phyloP scores from a whole-genome alignment of 257 asterid species.

The Ilex aquifolium region DNA sequence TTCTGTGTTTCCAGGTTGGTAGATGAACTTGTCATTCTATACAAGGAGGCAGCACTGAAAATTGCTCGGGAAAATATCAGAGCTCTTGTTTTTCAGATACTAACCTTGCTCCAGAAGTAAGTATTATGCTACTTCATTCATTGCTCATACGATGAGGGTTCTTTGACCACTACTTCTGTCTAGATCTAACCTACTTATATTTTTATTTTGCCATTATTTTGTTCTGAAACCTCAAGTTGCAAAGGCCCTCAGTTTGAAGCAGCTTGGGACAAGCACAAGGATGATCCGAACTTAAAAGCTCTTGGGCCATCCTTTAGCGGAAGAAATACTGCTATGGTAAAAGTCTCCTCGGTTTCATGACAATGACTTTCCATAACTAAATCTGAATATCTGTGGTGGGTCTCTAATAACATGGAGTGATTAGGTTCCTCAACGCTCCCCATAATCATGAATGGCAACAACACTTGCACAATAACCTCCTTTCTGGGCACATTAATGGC shows the following conservation, averaged over 20 bases:
- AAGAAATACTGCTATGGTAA: slow-evolving; percentile 27
- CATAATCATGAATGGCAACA: too few species aligned
- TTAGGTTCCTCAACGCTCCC: too few species aligned
- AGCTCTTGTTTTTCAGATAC: slow-evolving; percentile 46
- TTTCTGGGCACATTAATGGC: neutral
- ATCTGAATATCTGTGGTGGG: too few species aligned
- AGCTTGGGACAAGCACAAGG: slow-evolving; percentile 65
- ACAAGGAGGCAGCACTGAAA: slow-evolving; percentile 79
- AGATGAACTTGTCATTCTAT: slow-evolving; percentile 72
- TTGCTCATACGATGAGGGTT: neutral
- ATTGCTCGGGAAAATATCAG: slow-evolving; percentile 67
- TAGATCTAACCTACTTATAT: slow-evolving; percentile 4
- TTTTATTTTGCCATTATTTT: slow-evolving; percentile 2
- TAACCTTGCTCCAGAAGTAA: slow-evolving; percentile 59
- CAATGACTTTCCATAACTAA: neutral
- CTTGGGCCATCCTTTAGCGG: slow-evolving; percentile 25
- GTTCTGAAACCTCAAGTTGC: slow-evolving; percentile 33
- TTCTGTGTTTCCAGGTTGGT: slow-evolving; percentile 44
- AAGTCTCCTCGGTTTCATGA: slow-evolving; percentile 3
- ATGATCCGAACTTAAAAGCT: slow-evolving; percentile 62
- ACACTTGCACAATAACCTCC: too few species aligned
- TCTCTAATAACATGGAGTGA: too few species aligned
- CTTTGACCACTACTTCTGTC: neutral
- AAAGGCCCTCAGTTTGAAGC: slow-evolving; percentile 52
- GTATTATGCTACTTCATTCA: slow-evolving; percentile 14